Percentiles rank a stretch among this genome's conserved stretches.
phyloP scores from a whole-genome alignment of 1,284 basidiomycete species.

The Peniophora sp. region DNA sequence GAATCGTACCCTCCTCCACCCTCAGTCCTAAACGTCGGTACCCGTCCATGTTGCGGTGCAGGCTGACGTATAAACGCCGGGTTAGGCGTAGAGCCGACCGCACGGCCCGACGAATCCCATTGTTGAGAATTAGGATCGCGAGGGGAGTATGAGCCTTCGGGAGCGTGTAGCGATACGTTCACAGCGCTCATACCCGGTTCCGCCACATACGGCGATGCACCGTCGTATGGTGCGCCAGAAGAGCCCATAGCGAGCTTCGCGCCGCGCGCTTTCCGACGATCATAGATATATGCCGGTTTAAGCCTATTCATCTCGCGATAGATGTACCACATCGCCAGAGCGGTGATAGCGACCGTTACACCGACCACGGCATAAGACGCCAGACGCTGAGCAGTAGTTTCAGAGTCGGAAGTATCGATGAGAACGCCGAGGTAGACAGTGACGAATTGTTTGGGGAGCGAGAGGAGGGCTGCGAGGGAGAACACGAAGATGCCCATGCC shows the following conservation, averaged over 20 bases:
- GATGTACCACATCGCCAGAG: slow-evolving; percentile 81
- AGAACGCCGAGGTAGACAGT: slow-evolving; percentile 50
- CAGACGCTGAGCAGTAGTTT: slow-evolving; percentile 7
- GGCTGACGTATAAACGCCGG: slow-evolving; percentile 9
- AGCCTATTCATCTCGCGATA: slow-evolving; percentile 67
- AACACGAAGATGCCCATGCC: slow-evolving; percentile 58
- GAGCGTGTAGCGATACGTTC: background rate
- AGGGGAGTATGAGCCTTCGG: slow-evolving; percentile 4
- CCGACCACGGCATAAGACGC: slow-evolving; percentile 36
- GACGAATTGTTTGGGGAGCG: slow-evolving; percentile 56
- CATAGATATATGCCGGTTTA: slow-evolving; percentile 69
- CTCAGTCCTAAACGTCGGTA: slow-evolving; percentile 1
- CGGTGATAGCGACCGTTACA: slow-evolving; percentile 63
- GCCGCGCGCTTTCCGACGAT: slow-evolving; percentile 34
- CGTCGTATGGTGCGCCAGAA: too few relatives aligned
- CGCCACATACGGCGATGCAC: background rate
- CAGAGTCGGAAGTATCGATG: slow-evolving; percentile 17
- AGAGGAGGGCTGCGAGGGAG: slow-evolving; percentile 47
- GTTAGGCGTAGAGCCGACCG: slow-evolving; percentile 10
- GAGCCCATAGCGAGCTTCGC: background rate
- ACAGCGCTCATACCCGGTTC: slow-evolving; percentile 5
- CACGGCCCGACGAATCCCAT: slow-evolving; percentile 11
- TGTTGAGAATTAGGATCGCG: slow-evolving; percentile 8
- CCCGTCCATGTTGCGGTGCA: slow-evolving; percentile 5
- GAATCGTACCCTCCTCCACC: background rate